These are phyloP conservation scores for Beauveria medogensis DNA, from an alignment of 2,329 filamentous ascomycete species.

Conservation along the genomic window DNA sequence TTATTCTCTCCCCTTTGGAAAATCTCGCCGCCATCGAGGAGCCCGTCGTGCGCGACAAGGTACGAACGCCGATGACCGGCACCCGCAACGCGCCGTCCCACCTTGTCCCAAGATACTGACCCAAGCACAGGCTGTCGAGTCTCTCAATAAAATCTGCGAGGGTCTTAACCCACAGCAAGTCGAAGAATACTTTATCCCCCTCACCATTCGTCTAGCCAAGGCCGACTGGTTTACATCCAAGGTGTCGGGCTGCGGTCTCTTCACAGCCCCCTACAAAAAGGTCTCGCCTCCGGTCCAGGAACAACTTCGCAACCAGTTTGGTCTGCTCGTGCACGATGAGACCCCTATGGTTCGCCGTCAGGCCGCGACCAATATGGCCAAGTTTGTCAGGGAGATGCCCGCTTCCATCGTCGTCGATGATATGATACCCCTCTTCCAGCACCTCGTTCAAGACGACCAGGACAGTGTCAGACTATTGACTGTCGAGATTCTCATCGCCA, in stretches of 20 bases:
- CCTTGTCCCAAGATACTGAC: neutral
- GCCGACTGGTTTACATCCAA: constrained; percentile 99
- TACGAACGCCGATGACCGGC: constrained; percentile 30
- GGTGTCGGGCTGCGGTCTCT: constrained; percentile 94
- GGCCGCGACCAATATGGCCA: constrained; percentile 90
- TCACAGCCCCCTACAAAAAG: constrained; percentile 87
- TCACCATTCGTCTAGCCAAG: constrained; percentile 92
- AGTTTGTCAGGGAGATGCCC: constrained; percentile 96
- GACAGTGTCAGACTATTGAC: constrained; percentile 94
- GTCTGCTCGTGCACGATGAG: constrained; percentile 90
- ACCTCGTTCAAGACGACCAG: constrained; percentile 92
- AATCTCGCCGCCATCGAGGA: constrained; percentile 98
- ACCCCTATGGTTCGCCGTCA: constrained; percentile 98
- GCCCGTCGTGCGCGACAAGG: constrained; percentile 95
- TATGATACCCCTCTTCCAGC: constrained; percentile 98
- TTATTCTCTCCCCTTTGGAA: constrained; percentile 92
- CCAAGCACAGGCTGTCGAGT: constrained; percentile 76
- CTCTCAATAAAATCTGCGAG: constrained; percentile 97
- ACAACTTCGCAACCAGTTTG: constrained; percentile 84
- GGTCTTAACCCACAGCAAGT: constrained; percentile 86
- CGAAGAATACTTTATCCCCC: constrained; percentile 94
- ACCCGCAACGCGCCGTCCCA: neutral
- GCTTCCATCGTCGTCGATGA: constrained; percentile 88
- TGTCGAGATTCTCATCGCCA: constrained; percentile 91
- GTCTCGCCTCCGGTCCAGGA: constrained; percentile 83